Evolutionary conservation across 805 yeast genomes (phyloP), one percentile per base, ranked within the genome.

Genomic region (Candida sonorensis): DNA sequence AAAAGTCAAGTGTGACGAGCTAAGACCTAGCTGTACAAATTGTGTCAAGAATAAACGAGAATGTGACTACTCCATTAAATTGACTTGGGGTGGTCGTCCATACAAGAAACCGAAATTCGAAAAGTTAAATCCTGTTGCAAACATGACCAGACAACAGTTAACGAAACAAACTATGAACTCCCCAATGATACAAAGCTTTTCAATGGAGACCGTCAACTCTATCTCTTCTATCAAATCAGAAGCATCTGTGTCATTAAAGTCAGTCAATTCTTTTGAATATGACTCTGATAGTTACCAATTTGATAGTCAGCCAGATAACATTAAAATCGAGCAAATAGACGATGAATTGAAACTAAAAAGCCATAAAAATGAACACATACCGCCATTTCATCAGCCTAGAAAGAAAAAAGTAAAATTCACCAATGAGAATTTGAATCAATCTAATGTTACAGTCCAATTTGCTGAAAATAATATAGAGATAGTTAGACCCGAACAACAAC

Each of bases 51-150:
- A 66, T 2, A 53, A 57, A 1, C 52, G 55, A 11, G 37, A 44
- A 2, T 81, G 92, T 54, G 87, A 80, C 46, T 82, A 81, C 43
- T 61, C 77, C 4, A 45, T 81, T 8, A 71, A 67, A 38, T 58
- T 81, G 20, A 69, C 75, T 0, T 82, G 90, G 90, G 87, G 85
- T 13, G 88, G 88, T 0, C 55, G 87, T 30, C 84, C 84, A 0
- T 71, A 64, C 49, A 72, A 72, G 42, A 60, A 61, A 28, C 51
- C 61, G 4, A 60, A 58, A 48, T 50, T 61, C 41, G 55, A 51
- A 46, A 55, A 45, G 37, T 38, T 50, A 44, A 54, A 48, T 33
- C 50, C 50, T 2, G 32, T 54, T 13, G 59, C 55, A 9, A 26
- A 33, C 8, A 12, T 51, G 22, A 44, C 56, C 2, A 39, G 50